These are phyloP conservation scores for Leonotis leonurus DNA, from an alignment of 257 asterid genomes.

Conservation along the genomic window DNA sequence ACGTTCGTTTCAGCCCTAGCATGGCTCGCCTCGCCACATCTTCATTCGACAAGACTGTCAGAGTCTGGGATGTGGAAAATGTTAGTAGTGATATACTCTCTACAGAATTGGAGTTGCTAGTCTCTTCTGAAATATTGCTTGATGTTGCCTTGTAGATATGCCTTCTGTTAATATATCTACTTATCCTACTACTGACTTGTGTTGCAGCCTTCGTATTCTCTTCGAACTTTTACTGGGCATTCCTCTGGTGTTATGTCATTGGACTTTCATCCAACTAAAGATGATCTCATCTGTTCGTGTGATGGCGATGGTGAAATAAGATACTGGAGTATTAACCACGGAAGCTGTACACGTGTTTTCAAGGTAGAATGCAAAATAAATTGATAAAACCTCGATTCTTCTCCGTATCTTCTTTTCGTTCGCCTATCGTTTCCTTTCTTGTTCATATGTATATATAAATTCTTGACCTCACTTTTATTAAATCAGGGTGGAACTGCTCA, in stretches of 20 bases:
- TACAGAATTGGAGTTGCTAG: neutral
- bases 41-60: conserved; percentile 88
- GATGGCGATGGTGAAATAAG: conserved; percentile 93
- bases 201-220: conserved; percentile 72
- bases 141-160: no score
- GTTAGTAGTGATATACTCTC: conserved; percentile 35
- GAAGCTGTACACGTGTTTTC: conserved; percentile 64
- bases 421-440: neutral
- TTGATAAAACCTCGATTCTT: neutral
- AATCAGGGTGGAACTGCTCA: conserved; percentile 77
- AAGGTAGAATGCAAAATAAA: conserved; percentile 40
- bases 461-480: no score
- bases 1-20: conserved; percentile 97
- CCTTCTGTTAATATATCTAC: neutral
- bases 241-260: conserved; percentile 81
- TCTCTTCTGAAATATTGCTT: no score
- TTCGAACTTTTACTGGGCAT: conserved; percentile 85
- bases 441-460: no score
- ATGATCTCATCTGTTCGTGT: conserved; percentile 88
- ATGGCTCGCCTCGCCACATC: conserved; percentile 97
- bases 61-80: conserved; percentile 96
- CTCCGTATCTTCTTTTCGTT: neutral
- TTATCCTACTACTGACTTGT: neutral
- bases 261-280: conserved; percentile 94
- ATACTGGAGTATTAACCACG: conserved; percentile 79